Percentiles rank a stretch among this genome's conserved stretches.
phyloP scores from a whole-genome alignment of 2,329 filamentous ascomycete genomes.

The Aspergillus ochraceoroseus region DNA sequence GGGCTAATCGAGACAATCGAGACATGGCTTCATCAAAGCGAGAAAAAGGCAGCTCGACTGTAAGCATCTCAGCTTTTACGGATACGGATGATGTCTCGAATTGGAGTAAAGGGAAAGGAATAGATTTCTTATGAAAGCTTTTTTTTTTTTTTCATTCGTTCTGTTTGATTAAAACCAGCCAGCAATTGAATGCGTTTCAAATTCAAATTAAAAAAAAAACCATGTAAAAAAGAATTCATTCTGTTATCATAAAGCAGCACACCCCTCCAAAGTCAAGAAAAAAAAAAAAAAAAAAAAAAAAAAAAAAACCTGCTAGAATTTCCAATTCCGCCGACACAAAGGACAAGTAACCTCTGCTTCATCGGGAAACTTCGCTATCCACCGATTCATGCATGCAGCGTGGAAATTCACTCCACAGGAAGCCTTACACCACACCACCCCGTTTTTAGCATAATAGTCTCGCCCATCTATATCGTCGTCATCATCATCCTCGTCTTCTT shows the following conservation, averaged over 20 bases:
- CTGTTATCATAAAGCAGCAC: too few relatives aligned
- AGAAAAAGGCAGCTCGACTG: slow-evolving; percentile 15
- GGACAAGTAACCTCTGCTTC: slow-evolving; percentile 13
- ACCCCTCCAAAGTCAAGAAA: too few relatives aligned
- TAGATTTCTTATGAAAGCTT: too few relatives aligned
- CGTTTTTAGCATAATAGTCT: neutral
- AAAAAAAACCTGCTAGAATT: neutral
- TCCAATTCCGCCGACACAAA: slow-evolving; percentile 14
- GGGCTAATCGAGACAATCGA: slow-evolving; percentile 48
- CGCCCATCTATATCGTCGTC: slow-evolving; percentile 1
- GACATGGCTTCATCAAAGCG: slow-evolving; percentile 43
- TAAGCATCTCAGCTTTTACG: too few relatives aligned
- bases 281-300: neutral
- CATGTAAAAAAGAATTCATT: too few relatives aligned
- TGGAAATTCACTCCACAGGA: slow-evolving; percentile 21
- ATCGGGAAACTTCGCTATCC: slow-evolving; percentile 8
- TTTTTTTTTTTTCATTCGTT: too few relatives aligned
- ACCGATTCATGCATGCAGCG: slow-evolving; percentile 13
- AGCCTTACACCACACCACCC: slow-evolving; percentile 15
- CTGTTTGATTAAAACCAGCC: too few relatives aligned
- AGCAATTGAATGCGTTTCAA: too few relatives aligned
- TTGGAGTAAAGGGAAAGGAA: neutral
- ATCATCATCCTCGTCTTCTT: slow-evolving; percentile 1
- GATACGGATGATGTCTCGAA: neutral
- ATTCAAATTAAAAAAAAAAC: too few relatives aligned